These are phyloP conservation scores for Grosmannia penicillata DNA, from an alignment of 2,329 filamentous ascomycete species.

Conservation along the genomic window DNA sequence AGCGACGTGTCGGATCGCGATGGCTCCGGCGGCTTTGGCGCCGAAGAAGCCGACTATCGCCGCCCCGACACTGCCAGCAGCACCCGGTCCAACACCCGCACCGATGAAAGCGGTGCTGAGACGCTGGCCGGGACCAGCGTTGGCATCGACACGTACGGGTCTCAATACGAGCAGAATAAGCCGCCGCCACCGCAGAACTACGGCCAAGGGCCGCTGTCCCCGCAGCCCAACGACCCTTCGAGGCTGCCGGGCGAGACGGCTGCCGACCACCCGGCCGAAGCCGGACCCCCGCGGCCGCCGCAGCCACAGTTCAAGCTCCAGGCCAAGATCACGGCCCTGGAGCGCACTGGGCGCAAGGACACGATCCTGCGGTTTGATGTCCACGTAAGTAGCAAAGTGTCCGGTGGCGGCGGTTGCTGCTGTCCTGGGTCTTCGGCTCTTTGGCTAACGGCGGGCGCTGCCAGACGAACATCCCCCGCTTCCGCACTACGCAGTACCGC, in stretches of 20 bases:
- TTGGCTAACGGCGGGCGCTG: neutral
- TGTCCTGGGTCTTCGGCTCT: neutral
- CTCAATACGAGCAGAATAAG: slow-evolving; percentile 15
- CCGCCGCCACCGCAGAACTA: slow-evolving; percentile 8
- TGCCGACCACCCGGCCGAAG: slow-evolving; percentile 2
- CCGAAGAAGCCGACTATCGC: slow-evolving; percentile 24
- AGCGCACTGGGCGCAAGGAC: slow-evolving; percentile 89
- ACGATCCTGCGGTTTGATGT: slow-evolving; percentile 91
- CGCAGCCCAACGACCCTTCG: slow-evolving; percentile 7
- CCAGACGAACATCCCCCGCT: slow-evolving; percentile 96
- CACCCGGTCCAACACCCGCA: slow-evolving; percentile 25
- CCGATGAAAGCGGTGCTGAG: slow-evolving; percentile 16
- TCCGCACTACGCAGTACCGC: slow-evolving; percentile 93
- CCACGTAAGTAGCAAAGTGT: slow-evolving; percentile 79
- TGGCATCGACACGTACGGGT: slow-evolving; percentile 9
- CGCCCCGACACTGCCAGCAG: slow-evolving; percentile 32
- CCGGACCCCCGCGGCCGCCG: slow-evolving; percentile 27
- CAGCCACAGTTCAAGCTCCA: slow-evolving; percentile 72
- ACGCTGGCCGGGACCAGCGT: slow-evolving; percentile 12
- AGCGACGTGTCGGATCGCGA: slow-evolving; percentile 25
- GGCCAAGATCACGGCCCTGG: slow-evolving; percentile 85
- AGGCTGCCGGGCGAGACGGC: slow-evolving; percentile 9
- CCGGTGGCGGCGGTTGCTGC: too few relatives aligned
- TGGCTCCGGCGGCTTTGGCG: slow-evolving; percentile 16
- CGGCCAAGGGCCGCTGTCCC: neutral